Evolutionary conservation across 306 rosid genomes (phyloP), one percentile per base, ranked within the genome.

Genomic region (Abrus precatorius): DNA sequence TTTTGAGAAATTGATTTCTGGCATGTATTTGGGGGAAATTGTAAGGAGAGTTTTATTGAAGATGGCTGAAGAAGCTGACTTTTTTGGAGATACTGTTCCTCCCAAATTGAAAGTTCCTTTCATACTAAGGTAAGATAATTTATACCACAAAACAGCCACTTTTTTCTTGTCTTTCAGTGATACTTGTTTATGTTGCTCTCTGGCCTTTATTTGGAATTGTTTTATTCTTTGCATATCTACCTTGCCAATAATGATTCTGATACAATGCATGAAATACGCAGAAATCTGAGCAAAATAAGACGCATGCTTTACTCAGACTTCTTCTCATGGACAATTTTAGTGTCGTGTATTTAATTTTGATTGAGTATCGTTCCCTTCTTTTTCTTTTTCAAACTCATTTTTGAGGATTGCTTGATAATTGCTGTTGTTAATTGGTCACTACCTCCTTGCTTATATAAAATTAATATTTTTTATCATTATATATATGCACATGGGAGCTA

Each of bases 21-120:
- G 98, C 44, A 92, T 94, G 98, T 94, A 94, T 79, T 87, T 94
- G 84, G 97, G 97, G 45, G 98, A 94, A 49, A 78, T 94, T 8
- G 88, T 91, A 8, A 88, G 98, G 59, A 87, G 96, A 87, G 92
- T 77, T 84, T 81, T 94, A 75, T 82, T 85, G 72, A 88, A 80
- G 84, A 85, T 94, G 90, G 98, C 98, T 14, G 92, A 90, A 85
- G 97, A 94, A 83, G 96, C 98, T 67, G 90, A 74, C 28, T 85
- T 94, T 80, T 94, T 94, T 45, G 97, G 98, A 38, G 97, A 92
- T 68, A 81, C 87, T 59, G 89, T 91, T 57, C 98, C 98, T 5
- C 87, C 89, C 20, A 94, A 92, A 80, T 87, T 94, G 87, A 89
- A 43, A 85, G 70, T 65, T 72, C 96, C 96, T 64, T 94, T 94